Base-by-base conservation (phyloP, 2,329 filamentous ascomycete genomes). In the Colletotrichum gigasporum region DNA sequence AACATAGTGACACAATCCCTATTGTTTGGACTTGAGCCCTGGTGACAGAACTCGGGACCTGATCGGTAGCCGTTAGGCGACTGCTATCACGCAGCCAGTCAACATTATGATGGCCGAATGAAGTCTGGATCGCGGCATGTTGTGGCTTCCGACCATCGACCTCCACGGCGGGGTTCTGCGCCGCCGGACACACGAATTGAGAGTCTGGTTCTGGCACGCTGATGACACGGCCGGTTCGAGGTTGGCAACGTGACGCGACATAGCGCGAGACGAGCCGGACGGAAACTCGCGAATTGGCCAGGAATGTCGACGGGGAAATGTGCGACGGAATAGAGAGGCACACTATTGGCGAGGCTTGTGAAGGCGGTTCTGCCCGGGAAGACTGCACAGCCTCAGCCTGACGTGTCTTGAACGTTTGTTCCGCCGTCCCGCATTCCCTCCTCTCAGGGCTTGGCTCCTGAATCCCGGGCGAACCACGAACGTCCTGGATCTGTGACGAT, bases 381-480 rank as follows among this genome's bases (percentile, higher is more conserved):
- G 14, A 39, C 48, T 64, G 48, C 56, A 64, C 56, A 64, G 61
- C 61, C 57, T 35, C 22, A 32, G 35, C 30, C 30, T 54, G 41
- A 30, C 26, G 61, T 50, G 56, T 61, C 37, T 37, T 37, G 56
- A 44, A 56, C 55, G 37, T 42, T 41, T 24, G 47, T 48, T 60
- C 32, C 47, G 42, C 39, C 10, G 34, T 50, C 55, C 45, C 47
- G 28, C 61, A 61, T 64, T 55, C 54, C 35, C 22, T 48, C 32
- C 18, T 60, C n/a, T 32, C 16, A 32, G 39, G 18, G 26, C 39
- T 16, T 12, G 14, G 45, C 39, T 39, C 35, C 54, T 20, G 30
- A 7, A 44, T 55, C 10, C n/a, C 24, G 24, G 44, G 22, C 14
- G 28, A 34, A 16, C 41, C 42, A 32, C 11, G 34, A 42, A 57